phyloP scores from a whole-genome alignment of 176 grass and related monocot species.

The Bothriochloa decipiens region DNA sequence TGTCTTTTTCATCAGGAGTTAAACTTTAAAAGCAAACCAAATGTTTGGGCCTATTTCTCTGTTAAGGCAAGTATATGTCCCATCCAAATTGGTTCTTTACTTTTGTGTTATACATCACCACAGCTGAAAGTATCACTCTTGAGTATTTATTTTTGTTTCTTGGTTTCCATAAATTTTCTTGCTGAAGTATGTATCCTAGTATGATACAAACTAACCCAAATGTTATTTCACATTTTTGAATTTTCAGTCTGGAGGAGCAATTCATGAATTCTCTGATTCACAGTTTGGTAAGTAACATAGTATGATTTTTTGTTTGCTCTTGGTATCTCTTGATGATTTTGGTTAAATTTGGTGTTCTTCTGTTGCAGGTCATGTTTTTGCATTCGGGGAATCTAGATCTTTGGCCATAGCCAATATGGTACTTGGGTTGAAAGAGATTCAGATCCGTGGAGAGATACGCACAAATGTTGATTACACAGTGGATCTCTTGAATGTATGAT shows the following conservation, averaged over 20 bases:
- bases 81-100: slow-evolving; percentile 42
- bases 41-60: slow-evolving; percentile 97
- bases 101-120: slow-evolving; percentile 39
- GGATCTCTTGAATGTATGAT: slow-evolving; percentile 99
- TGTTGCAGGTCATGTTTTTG: slow-evolving; percentile 95
- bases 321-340: slow-evolving; percentile 17
- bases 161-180: slow-evolving; percentile 6
- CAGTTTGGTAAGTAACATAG: slow-evolving; percentile 79
- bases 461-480: slow-evolving; percentile 99
- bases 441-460: slow-evolving; percentile 96
- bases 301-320: slow-evolving; percentile 5
- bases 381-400: slow-evolving; percentile 92
- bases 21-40: slow-evolving; percentile 99
- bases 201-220: slow-evolving; percentile 25
- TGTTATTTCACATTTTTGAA: slow-evolving; percentile 21
- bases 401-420: slow-evolving; percentile 99
- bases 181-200: slow-evolving; percentile 27
- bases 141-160: slow-evolving; percentile 13
- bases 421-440: slow-evolving; percentile 98
- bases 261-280: slow-evolving; percentile 99
- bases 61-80: slow-evolving; percentile 83
- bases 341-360: slow-evolving; percentile 35
- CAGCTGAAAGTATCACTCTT: slow-evolving; percentile 9
- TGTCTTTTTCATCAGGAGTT: slow-evolving; percentile 60
- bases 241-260: slow-evolving; percentile 95